phyloP scores from a whole-genome alignment of 2,329 filamentous ascomycete genomes.

The Beauveria sp. region DNA sequence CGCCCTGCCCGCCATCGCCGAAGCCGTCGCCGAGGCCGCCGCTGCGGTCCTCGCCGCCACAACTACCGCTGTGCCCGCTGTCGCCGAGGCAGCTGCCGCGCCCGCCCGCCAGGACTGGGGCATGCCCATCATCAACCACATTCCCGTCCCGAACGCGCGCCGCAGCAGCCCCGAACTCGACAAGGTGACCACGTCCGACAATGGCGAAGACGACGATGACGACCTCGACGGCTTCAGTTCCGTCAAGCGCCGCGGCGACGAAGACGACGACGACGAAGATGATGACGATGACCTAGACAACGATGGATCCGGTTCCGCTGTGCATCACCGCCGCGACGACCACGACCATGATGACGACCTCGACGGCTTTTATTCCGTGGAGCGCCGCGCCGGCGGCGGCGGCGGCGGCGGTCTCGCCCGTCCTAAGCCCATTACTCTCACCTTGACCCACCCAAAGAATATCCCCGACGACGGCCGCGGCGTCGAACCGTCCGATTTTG shows the following conservation, averaged over 20 bases:
- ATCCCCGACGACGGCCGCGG: neutral
- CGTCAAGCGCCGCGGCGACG: neutral
- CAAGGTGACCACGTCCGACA: neutral
- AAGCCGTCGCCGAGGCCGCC: neutral
- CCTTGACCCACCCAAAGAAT: neutral
- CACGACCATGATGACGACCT: neutral
- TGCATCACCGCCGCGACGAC: neutral
- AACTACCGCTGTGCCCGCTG: neutral
- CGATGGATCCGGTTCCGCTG: too few species aligned
- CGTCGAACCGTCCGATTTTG: too few species aligned
- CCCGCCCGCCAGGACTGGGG: neutral
- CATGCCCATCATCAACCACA: neutral
- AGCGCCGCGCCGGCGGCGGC: neutral
- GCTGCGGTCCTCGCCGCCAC: neutral
- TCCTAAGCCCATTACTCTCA: neutral
- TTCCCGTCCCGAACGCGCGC: neutral
- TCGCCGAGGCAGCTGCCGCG: neutral
- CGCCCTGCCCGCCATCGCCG: neutral
- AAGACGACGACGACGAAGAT: neutral
- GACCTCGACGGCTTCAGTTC: neutral
- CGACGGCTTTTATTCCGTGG: neutral
- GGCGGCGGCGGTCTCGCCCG: neutral
- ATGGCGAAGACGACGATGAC: neutral
- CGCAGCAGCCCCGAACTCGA: neutral
- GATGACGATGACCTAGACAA: neutral